phyloP scores from a whole-genome alignment of 2,329 filamentous ascomycete species.

The Polychaeton citri region DNA sequence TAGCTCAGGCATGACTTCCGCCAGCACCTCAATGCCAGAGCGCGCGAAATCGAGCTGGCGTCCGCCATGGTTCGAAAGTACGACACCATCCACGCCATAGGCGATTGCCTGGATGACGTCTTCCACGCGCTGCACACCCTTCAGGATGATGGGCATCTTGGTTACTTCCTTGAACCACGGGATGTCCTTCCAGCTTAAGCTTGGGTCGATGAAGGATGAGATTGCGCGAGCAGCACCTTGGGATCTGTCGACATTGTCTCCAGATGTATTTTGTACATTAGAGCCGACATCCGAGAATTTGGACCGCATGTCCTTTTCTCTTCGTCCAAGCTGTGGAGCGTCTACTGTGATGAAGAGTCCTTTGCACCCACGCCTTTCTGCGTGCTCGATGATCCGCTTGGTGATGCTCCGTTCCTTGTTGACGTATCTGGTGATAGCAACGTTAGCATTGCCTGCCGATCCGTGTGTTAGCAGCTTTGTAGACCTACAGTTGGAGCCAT shows the following conservation, averaged over 20 bases:
- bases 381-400: conserved; percentile 77
- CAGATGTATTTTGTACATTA: conserved; percentile 58
- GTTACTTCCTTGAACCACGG: conserved; percentile 86
- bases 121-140: conserved; percentile 92
- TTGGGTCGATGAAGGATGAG: conserved; percentile 90
- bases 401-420: conserved; percentile 93
- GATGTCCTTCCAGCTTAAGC: conserved; percentile 76
- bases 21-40: conserved; percentile 77
- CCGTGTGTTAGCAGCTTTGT: too few relatives aligned
- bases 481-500: conserved; percentile 83
- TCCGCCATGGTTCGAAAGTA: conserved; percentile 91
- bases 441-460: too few relatives aligned
- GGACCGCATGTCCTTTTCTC: conserved; percentile 94
- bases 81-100: conserved; percentile 72
- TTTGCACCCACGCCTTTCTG: conserved; percentile 82
- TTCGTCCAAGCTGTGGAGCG: conserved; percentile 82
- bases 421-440: conserved; percentile 32
- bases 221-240: conserved; percentile 94
- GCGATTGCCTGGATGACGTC: conserved; percentile 70
- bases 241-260: conserved; percentile 63
- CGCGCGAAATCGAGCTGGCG: conserved; percentile 86
- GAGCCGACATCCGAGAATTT: conserved; percentile 65
- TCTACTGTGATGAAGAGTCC: conserved; percentile 98
- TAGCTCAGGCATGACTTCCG: conserved; percentile 84
- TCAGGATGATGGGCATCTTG: conserved; percentile 87